Conservation (phyloP, 2,329 filamentous ascomycete species). For the Penicillium sp. region DNA sequence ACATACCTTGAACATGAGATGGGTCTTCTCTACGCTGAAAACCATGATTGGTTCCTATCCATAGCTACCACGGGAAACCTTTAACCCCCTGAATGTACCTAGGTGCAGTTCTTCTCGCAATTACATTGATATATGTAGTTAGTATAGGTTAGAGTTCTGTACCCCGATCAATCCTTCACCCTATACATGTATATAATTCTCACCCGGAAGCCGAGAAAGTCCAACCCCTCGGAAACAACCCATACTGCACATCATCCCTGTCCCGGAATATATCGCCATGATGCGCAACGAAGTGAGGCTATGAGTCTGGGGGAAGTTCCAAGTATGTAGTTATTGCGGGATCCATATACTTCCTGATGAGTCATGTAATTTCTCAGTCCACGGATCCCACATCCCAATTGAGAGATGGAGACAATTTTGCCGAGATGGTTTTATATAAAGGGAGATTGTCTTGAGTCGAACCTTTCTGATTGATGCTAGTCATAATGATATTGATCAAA, state of each 20-base stretch:
- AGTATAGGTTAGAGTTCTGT: background rate
- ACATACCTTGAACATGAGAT: background rate
- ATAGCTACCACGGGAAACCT: background rate
- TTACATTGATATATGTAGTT: background rate
- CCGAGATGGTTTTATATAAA: background rate
- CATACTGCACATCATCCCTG: too few species aligned
- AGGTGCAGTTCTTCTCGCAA: background rate
- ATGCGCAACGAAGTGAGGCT: slow-evolving; percentile 16
- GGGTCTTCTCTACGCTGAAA: background rate
- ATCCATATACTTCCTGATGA: background rate
- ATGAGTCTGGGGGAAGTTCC: background rate
- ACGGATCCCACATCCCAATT: background rate
- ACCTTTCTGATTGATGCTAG: background rate
- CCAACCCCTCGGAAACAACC: slow-evolving; percentile 34
- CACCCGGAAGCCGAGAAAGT: slow-evolving; percentile 20
- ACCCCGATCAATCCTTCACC: background rate
- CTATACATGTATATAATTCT: background rate
- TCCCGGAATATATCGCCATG: slow-evolving; percentile 35
- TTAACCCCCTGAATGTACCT: background rate
- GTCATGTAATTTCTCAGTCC: background rate
- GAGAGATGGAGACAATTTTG: background rate
- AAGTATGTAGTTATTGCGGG: too few species aligned
- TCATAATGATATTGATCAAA: background rate
- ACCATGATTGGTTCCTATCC: background rate
- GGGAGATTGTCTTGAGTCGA: background rate